Evolutionary conservation across 768 basidiomycete species (phyloP), one percentile per base, ranked within the genome.

Genomic region (Tricholoma furcatifolium): DNA sequence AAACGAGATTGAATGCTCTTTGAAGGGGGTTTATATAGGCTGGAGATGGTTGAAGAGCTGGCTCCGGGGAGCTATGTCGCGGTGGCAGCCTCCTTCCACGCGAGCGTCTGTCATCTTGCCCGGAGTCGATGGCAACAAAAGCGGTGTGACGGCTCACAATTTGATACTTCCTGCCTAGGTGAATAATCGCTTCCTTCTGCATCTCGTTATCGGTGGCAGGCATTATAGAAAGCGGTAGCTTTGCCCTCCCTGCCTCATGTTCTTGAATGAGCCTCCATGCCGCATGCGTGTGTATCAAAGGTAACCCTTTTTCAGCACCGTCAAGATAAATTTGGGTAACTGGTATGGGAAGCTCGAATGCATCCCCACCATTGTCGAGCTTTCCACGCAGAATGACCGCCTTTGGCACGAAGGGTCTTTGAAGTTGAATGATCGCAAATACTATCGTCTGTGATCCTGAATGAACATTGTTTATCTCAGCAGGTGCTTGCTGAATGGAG

Each of bases 181-280:
- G 70, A 10, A 83, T 62, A 27, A 84, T 79, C 2, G 72, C 70
- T 3, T 75, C 76, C 61, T 70, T 76, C 21, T 69, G 68, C 24
- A 74, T 60, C 20, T 73, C 69, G 0, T 69, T 71, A 1, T 66
- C 62, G 1, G 69, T 62, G 27, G 70, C 66, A 15, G 47, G 55
- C 6, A 60, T 55, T 6, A 65, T 51, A 4, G 70, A 55, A 9
- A 47, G 55, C 4, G 71, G 73, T 20, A 74, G 65, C n/a, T 66
- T 68, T 17, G 67, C 68, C 18, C 51, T 60, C 4, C 54, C 50
- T 21, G 73, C 74, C 42, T 76, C 71, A 39, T 83, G 62, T 15
- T 81, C 81, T 57, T 74, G 74, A n/a, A 85, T 79, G 24, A 85
- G 68, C 12, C 68, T 67, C 51, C 78, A 75, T 2, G 82, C 84